These are phyloP conservation scores for Cantharellus cinnabarinus DNA, from an alignment of 768 basidiomycete species.

Conservation along the genomic window DNA sequence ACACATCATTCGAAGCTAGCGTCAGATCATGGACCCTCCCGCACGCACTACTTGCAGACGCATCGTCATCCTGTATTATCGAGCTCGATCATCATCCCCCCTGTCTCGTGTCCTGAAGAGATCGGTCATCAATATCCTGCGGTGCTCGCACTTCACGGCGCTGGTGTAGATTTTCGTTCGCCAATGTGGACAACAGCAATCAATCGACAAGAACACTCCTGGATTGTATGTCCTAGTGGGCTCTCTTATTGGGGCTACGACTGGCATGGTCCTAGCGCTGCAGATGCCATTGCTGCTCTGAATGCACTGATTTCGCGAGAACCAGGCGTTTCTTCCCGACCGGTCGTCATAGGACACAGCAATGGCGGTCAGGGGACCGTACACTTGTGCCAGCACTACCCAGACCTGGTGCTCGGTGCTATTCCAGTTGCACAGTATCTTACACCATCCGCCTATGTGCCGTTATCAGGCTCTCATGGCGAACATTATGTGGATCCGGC, in stretches of 20 bases:
- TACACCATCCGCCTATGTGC: constrained; percentile 73
- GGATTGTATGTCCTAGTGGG: constrained; percentile 71
- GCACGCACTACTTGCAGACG: neutral
- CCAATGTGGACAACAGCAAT: constrained; percentile 46
- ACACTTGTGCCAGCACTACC: constrained; percentile 57
- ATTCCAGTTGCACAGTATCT: constrained; percentile 67
- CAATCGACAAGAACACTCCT: constrained; percentile 35
- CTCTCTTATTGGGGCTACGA: constrained; percentile 80
- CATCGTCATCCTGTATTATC: constrained; percentile 1
- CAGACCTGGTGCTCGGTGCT: constrained; percentile 40
- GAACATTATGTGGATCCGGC: constrained; percentile 62
- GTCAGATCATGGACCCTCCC: neutral
- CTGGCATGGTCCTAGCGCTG: constrained; percentile 73
- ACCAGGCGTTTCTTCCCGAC: constrained; percentile 18
- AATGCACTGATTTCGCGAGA: constrained; percentile 23
- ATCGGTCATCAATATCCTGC: constrained; percentile 14
- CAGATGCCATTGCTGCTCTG: constrained; percentile 45
- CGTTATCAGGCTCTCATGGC: constrained; percentile 48
- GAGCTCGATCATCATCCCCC: constrained; percentile 2
- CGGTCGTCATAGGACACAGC: constrained; percentile 57
- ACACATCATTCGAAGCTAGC: neutral
- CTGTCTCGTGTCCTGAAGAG: neutral
- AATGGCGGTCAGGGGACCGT: constrained; percentile 86
- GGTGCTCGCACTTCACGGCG: constrained; percentile 57
- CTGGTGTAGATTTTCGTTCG: constrained; percentile 49